Base-by-base conservation (phyloP, 306 rosid species). In the Trifolium subterraneum region DNA sequence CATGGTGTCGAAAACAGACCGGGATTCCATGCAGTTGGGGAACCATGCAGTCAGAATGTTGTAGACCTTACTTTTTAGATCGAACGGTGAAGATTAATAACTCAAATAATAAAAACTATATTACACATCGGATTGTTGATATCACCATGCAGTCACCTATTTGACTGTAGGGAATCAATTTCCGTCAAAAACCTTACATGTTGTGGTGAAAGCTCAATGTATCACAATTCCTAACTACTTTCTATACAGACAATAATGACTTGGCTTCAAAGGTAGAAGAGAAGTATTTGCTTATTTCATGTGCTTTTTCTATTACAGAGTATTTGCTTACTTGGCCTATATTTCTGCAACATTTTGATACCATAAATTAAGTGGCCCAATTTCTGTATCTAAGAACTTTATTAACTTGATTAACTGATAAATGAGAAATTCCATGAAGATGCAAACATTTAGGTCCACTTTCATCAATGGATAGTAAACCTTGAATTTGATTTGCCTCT, bases 401-500 rank as follows among this genome's bases (percentile, higher is more conserved):
- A 35, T 22, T 64, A 84, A 82, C 84, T 52, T 79, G 88, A 74
- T 71, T 72, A 68, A 74, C 72, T 51, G 91, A 69, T 23, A 78
- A 71, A 70, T 72, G 77, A 64, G 81, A 77, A 66, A 83, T 55
- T 29, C 84, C 80, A 27, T 66, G 76, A 69, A 31, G 73, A 72
- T 12, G 84, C 82, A 79, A 77, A 64, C 79, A 48, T 51, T 78
- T 78, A 41, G 71, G 52, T 80, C 80, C 61, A 69, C 82, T 82
- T 62, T 81, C 72, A 42, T 72, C 78, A 10, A 31, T 75, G 59
- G 68, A 64, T 27, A 79, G 69, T 55, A 66, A 23, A 20, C 62
- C 74, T 68, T 79, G 89, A 77, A 85, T 55, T 59, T 20, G 83
- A 76, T 79, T 81, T 66, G 56, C 88, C 84, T 83, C 85, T 77